Conservation (phyloP, 2,329 filamentous ascomycete species). For the Penicillium thymicola region DNA sequence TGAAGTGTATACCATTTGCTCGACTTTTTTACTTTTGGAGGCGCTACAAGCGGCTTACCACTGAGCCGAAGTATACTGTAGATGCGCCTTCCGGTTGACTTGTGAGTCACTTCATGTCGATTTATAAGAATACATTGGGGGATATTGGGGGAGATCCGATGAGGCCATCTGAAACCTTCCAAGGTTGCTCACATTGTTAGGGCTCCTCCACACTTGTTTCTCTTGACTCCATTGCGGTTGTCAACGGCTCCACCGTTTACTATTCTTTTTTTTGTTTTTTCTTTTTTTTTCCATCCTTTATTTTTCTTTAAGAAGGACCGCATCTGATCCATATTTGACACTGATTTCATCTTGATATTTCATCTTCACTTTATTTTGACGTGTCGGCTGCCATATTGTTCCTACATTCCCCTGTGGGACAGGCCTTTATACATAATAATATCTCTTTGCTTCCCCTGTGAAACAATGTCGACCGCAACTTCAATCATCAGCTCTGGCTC, state of each 20-base stretch:
- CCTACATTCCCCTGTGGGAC: background rate
- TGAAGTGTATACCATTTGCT: background rate
- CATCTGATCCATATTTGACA: background rate
- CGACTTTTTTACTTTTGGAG: background rate
- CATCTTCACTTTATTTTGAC: background rate
- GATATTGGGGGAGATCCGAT: background rate
- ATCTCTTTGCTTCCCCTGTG: background rate
- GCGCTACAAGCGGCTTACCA: background rate
- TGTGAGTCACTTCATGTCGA: conserved; percentile 1
- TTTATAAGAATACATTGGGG: conserved; percentile 10
- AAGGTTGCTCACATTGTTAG: background rate
- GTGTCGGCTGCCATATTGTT: background rate
- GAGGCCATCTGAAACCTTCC: background rate
- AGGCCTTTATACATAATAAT: background rate
- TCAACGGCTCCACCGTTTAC: conserved; percentile 25
- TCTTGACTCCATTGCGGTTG: conserved; percentile 19
- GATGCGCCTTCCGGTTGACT: background rate
- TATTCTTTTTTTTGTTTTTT: conserved; percentile 5
- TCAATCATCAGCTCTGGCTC: conserved; percentile 29
- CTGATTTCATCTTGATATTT: background rate
- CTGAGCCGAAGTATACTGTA: background rate
- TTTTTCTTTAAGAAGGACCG: background rate
- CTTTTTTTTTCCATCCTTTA: background rate
- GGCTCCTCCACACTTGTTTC: conserved; percentile 6
- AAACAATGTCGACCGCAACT: conserved; percentile 19